Evolutionary conservation across 2,329 filamentous ascomycete genomes (phyloP), one percentile per base, ranked within the genome.

Genomic region (Tolypocladium nubicola): DNA sequence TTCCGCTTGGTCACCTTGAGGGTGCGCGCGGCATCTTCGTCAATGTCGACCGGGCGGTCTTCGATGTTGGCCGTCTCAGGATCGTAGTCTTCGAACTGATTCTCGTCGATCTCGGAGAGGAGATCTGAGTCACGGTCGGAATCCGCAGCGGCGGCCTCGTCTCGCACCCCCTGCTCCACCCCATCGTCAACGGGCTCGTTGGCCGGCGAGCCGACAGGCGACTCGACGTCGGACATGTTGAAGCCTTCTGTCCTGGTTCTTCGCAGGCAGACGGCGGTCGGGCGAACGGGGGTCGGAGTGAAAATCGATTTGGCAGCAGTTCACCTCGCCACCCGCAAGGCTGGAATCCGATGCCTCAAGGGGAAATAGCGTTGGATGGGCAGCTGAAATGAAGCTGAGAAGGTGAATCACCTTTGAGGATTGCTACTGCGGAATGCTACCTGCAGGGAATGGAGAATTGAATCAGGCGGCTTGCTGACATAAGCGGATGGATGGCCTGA

Each of bases 21-120:
- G 3, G 82, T 84, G 57, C 79, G 79, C 8, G 83, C 82, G 56
- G 82, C 77, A 61, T 86, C 83, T 64, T 87, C 84, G 64, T 87
- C 85, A 60, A 87, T 86, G 35, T 84, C 81, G n/a, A 85, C 77
- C 1, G 83, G 83, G 30, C 81, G 77, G 66, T 85, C 79, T 66
- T 85, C 82, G 43, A 85, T 79, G 54, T 84, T 82, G 59, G 83
- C 82, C 7, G 79, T 83, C 49, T 81, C 77, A 11, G 83, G 81
- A 61, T 88, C 84, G 71, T 87, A 88, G 61, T 88, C 84, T 61
- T 83, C 83, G 60, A 89, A 86, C 64, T 88, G 82, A 56, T 86
- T 79, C 65, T 87, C 85, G 64, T 88, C 85, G 61, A 87, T 82
- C 66, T 88, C 85, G 26, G 84, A 87, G 1, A 88, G 78, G 43